These are phyloP conservation scores for Boletus rubropictus DNA, from an alignment of 768 basidiomycete species.

Conservation along the genomic window DNA sequence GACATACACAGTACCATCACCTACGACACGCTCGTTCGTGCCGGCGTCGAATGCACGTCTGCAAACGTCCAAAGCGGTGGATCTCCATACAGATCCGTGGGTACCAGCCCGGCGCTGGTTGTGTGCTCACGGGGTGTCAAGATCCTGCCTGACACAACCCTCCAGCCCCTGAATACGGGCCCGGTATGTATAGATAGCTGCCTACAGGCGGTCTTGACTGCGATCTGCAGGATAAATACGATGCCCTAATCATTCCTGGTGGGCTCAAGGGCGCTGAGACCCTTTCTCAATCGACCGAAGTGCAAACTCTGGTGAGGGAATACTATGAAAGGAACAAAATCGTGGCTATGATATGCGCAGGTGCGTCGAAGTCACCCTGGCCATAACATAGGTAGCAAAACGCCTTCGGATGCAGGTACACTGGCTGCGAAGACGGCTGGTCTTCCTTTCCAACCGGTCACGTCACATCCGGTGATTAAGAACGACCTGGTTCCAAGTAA, in stretches of 20 bases:
- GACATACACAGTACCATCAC: slow-evolving; percentile 55
- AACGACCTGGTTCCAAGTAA: slow-evolving; percentile 49
- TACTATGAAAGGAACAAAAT: slow-evolving; percentile 40
- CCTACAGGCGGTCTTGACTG: not conserved
- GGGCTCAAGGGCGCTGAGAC: slow-evolving; percentile 75
- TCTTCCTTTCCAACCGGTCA: slow-evolving; percentile 58
- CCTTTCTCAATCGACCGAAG: slow-evolving; percentile 50
- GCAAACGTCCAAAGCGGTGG: slow-evolving; percentile 48
- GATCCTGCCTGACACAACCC: slow-evolving; percentile 60
- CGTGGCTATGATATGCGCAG: slow-evolving; percentile 85
- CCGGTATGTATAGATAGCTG: slow-evolving; percentile 37
- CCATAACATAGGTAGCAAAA: not conserved
- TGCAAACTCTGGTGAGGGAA: slow-evolving; percentile 57
- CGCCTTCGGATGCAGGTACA: slow-evolving; percentile 41
- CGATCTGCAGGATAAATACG: slow-evolving; percentile 50
- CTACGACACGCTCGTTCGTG: slow-evolving; percentile 78
- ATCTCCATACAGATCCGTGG: slow-evolving; percentile 21
- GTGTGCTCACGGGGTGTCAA: slow-evolving; percentile 69
- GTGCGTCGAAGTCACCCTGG: slow-evolving; percentile 31
- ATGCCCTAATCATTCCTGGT: slow-evolving; percentile 70
- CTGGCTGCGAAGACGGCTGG: slow-evolving; percentile 59
- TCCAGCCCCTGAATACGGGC: slow-evolving; percentile 40
- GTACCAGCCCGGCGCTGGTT: slow-evolving; percentile 41
- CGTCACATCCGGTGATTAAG: slow-evolving; percentile 74
- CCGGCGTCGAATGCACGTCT: slow-evolving; percentile 60